Evolutionary conservation across 1,139 yeast genomes (phyloP).

Genomic region (Scheffersomyces titani): DNA sequence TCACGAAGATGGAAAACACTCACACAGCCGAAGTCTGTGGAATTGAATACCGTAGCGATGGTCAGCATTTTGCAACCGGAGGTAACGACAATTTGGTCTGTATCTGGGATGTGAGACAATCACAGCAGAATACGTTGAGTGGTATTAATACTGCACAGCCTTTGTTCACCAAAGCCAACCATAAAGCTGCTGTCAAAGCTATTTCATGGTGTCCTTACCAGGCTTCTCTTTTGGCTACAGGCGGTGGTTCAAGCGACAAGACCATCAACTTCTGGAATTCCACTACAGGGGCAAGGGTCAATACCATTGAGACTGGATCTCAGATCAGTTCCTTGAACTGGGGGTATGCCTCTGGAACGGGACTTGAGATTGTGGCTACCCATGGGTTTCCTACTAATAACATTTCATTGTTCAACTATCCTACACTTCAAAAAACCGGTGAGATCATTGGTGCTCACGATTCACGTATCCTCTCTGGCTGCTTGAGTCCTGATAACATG

Average conservation of each 20-base stretch:
- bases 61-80: conserved; percentile 85
- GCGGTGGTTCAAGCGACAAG: conserved; percentile 93
- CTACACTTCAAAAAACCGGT: conserved; percentile 84
- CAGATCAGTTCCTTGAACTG: conserved; percentile 92
- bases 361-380: conserved; percentile 86
- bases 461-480: conserved; percentile 79
- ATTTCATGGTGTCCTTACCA: conserved; percentile 95
- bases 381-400: conserved; percentile 93
- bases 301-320: conserved; percentile 88
- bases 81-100: conserved; percentile 94
- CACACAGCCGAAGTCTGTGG: conserved; percentile 96
- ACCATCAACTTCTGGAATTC: conserved; percentile 96
- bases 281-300: conserved; percentile 82
- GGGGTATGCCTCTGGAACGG: conserved; percentile 76
- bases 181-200: conserved; percentile 95
- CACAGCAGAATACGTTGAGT: conserved; percentile 4
- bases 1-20: conserved; percentile 47
- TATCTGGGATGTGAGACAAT: conserved; percentile 84
- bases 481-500: conserved; percentile 86
- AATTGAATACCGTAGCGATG: conserved; percentile 81
- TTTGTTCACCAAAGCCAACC: conserved; percentile 72
- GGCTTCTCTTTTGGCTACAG: conserved; percentile 80
- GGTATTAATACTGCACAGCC: conserved; percentile 46
- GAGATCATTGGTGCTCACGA: conserved; percentile 89
- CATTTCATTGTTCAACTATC: conserved; percentile 82